Conservation (phyloP, 441 rosid genomes). For the Gossypium trilobum region DNA sequence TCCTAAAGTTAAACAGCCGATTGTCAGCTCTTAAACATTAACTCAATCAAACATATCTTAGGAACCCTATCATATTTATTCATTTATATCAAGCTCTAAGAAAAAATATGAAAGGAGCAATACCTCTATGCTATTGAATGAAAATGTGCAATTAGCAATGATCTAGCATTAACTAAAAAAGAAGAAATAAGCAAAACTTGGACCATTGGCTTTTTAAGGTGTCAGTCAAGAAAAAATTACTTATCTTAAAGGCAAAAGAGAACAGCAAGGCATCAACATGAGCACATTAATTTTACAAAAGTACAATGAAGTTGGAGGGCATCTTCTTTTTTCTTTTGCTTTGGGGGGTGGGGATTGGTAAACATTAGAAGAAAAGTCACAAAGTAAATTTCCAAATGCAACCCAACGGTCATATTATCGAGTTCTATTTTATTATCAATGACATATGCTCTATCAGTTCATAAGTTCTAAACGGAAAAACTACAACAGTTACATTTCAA, state of each 20-base stretch:
- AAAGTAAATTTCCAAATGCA: background rate
- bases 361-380: background rate
- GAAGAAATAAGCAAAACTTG: background rate
- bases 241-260: background rate
- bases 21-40: background rate
- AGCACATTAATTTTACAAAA: background rate
- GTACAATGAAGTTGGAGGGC: background rate
- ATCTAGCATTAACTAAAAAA: background rate
- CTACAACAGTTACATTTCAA: slow-evolving; percentile 47
- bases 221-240: background rate
- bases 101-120: background rate
- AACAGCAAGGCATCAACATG: background rate
- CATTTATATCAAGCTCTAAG: background rate
- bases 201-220: slow-evolving; percentile 5
- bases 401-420: slow-evolving; percentile 9
- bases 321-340: background rate
- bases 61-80: background rate
- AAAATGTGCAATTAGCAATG: background rate
- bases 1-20: background rate
- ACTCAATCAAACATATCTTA: background rate
- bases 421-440: slow-evolving; percentile 39
- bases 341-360: background rate
- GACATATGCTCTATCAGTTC: slow-evolving; percentile 42
- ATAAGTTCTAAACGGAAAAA: slow-evolving; percentile 37
- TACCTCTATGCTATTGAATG: background rate